These are phyloP conservation scores for Cadophora gregata DNA, from an alignment of 2,329 filamentous ascomycete genomes.

Conservation along the genomic window DNA sequence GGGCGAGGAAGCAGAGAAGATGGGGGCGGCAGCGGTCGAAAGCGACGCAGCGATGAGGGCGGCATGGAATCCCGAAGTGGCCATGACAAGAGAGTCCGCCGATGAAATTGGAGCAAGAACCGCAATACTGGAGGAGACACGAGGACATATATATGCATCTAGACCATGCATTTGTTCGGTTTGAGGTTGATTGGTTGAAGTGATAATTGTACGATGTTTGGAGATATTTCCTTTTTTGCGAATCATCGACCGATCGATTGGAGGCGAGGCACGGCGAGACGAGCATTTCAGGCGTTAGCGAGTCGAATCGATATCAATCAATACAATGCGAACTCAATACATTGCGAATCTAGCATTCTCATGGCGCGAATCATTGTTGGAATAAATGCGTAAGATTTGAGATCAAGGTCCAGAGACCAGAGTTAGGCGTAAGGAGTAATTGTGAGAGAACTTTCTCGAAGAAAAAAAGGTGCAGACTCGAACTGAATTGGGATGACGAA, in stretches of 20 bases:
- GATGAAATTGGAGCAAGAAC: conserved; percentile 23
- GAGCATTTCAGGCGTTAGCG: conserved; percentile 18
- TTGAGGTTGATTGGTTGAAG: background rate
- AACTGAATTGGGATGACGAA: background rate
- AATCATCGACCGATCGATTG: background rate
- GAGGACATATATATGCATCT: conserved; percentile 16
- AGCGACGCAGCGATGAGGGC: conserved; percentile 42
- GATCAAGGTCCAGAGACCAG: background rate
- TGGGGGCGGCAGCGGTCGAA: conserved; percentile 35
- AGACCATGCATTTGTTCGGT: conserved; percentile 12
- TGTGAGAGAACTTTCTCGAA: background rate
- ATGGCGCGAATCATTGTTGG: background rate
- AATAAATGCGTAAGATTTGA: background rate
- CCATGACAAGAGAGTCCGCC: conserved; percentile 38
- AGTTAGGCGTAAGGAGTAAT: background rate
- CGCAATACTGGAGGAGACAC: background rate
- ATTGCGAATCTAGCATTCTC: background rate
- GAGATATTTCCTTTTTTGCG: conserved; percentile 12
- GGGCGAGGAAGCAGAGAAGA: conserved; percentile 37
- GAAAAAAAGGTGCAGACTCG: background rate
- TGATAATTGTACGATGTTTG: conserved; percentile 13
- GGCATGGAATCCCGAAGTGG: conserved; percentile 39
- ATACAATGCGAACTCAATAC: background rate
- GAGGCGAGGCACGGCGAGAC: background rate
- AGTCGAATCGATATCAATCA: background rate